Conservation (phyloP, 148 eudicot species). For the Camellia japonica region DNA sequence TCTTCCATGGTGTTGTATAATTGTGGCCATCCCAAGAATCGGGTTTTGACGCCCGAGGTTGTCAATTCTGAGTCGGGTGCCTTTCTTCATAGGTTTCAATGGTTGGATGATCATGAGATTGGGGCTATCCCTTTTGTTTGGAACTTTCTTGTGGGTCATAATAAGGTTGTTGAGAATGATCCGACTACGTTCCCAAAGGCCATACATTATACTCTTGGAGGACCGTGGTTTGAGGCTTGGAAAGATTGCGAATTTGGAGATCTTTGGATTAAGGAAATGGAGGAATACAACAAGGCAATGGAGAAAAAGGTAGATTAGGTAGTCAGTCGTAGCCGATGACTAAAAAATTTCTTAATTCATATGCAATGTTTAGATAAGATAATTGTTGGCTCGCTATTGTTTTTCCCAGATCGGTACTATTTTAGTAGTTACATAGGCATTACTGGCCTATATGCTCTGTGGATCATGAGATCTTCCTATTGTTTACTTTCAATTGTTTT, state of each 20-base stretch:
- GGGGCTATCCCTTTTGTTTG: constrained; percentile 84
- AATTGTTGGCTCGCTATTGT: not conserved
- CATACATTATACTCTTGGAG: constrained; percentile 89
- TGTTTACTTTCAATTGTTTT: constrained; percentile 2
- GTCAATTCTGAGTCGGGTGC: constrained; percentile 76
- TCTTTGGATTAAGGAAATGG: constrained; percentile 64
- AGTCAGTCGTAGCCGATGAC: not conserved
- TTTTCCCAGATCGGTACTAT: not conserved
- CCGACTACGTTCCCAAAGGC: constrained; percentile 63
- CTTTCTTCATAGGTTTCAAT: constrained; percentile 78
- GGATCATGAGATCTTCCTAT: not conserved
- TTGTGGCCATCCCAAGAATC: constrained; percentile 80
- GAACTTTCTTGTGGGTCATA: constrained; percentile 97
- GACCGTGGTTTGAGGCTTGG: constrained; percentile 97
- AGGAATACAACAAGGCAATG: constrained; percentile 40
- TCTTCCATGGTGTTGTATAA: constrained; percentile 96
- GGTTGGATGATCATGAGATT: constrained; percentile 87
- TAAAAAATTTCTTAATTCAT: not conserved
- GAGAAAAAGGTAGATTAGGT: constrained; percentile 20
- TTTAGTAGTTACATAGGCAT: not conserved
- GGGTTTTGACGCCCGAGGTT: constrained; percentile 60
- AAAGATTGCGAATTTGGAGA: constrained; percentile 88
- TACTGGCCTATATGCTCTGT: constrained; percentile 1
- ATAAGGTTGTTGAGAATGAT: constrained; percentile 65
- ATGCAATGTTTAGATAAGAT: constrained; percentile 4